phyloP scores from a whole-genome alignment of 257 asterid species.

The Fraxinus excelsior region DNA sequence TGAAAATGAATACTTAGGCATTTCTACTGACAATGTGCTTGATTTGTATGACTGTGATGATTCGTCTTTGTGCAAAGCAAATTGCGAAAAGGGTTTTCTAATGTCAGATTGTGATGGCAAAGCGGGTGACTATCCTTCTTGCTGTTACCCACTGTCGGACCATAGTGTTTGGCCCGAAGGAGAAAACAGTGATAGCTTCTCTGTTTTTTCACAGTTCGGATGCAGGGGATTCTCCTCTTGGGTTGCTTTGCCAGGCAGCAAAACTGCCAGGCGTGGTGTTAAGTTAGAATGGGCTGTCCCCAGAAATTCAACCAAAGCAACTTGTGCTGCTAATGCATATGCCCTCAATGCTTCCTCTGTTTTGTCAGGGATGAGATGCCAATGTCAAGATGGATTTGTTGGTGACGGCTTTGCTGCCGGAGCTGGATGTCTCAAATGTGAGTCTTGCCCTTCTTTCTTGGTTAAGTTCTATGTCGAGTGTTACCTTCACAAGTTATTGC shows the following conservation, averaged over 20 bases:
- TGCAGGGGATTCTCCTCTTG: constrained; percentile 72
- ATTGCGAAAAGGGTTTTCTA: constrained; percentile 39
- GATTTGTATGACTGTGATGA: constrained; percentile 73
- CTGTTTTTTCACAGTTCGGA: constrained; percentile 46
- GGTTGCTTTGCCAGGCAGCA: constrained; percentile 43
- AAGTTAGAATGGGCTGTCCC: constrained; percentile 78
- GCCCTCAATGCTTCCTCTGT: constrained; percentile 53
- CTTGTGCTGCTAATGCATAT: constrained; percentile 49
- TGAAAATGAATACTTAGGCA: constrained; percentile 41
- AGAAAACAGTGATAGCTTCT: constrained; percentile 30
- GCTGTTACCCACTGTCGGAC: constrained; percentile 68
- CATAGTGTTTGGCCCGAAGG: constrained; percentile 46
- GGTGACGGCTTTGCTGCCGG: constrained; percentile 67
- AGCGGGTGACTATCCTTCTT: constrained; percentile 39
- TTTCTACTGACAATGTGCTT: constrained; percentile 57
- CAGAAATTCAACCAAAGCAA: constrained; percentile 33
- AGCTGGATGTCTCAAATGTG: constrained; percentile 61
- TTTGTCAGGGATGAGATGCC: constrained; percentile 53
- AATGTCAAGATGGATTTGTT: constrained; percentile 52
- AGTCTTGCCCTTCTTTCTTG: constrained; percentile 25
- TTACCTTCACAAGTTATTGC: neutral
- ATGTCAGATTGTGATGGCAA: constrained; percentile 54
- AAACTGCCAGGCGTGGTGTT: constrained; percentile 48
- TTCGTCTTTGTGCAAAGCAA: constrained; percentile 58
- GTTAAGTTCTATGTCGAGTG: neutral